Evolutionary conservation across 2,329 filamentous ascomycete species (phyloP).

Genomic region (Berkeleyomyces basicola): DNA sequence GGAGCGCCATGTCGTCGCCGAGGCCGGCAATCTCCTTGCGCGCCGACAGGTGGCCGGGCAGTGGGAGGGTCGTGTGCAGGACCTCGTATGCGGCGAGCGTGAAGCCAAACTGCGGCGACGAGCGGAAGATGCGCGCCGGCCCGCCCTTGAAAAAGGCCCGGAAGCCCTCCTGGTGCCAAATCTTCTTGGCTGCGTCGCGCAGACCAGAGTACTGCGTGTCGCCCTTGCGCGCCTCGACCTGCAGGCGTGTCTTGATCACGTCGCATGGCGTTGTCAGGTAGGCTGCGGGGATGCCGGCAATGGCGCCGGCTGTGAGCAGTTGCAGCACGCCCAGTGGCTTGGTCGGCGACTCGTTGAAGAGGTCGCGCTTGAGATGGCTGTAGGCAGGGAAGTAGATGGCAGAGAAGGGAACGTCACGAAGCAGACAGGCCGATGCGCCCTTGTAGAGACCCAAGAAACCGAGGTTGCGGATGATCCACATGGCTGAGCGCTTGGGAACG

Average conservation of each 20-base stretch:
- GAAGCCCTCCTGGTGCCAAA: slow-evolving; percentile 84
- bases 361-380: slow-evolving; percentile 80
- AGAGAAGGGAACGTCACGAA: slow-evolving; percentile 94
- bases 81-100: slow-evolving; percentile 92
- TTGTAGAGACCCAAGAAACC: slow-evolving; percentile 93
- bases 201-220: slow-evolving; percentile 77
- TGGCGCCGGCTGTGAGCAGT: slow-evolving; percentile 84
- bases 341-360: slow-evolving; percentile 75
- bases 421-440: slow-evolving; percentile 81
- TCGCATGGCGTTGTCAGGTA: slow-evolving; percentile 97
- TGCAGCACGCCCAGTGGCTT: slow-evolving; percentile 84
- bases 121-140: slow-evolving; percentile 83
- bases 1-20: slow-evolving; percentile 38
- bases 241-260: slow-evolving; percentile 96
- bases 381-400: slow-evolving; percentile 98
- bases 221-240: slow-evolving; percentile 93
- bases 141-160: slow-evolving; percentile 97
- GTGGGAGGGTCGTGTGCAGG: slow-evolving; percentile 49
- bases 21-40: slow-evolving; percentile 35
- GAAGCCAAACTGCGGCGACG: slow-evolving; percentile 94
- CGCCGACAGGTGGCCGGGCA: slow-evolving; percentile 39
- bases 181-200: slow-evolving; percentile 67
- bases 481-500: slow-evolving; percentile 72
- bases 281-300: slow-evolving; percentile 78
- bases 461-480: slow-evolving; percentile 95